Percentiles rank a stretch among this genome's conserved stretches.
phyloP scores from a whole-genome alignment of 1,139 yeast genomes.

The Geotrichum macrosporum region DNA sequence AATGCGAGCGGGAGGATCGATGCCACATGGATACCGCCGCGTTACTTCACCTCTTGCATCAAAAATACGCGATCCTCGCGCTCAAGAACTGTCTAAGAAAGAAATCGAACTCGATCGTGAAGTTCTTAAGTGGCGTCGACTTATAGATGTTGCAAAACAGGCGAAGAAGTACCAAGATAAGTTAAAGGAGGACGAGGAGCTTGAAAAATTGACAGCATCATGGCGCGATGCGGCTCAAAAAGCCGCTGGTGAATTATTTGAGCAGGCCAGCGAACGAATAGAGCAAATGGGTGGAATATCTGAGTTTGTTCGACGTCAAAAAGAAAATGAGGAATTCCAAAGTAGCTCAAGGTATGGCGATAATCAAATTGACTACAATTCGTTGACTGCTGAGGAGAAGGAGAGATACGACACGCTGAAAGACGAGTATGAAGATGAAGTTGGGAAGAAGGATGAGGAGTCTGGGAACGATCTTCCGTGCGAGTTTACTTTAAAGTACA shows the following conservation, averaged over 20 bases:
- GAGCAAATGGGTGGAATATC: conserved; percentile 46
- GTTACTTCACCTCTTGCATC: conserved; percentile 23
- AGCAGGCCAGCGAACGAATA: conserved; percentile 42
- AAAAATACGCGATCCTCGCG: conserved; percentile 7
- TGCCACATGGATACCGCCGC: conserved; percentile 4
- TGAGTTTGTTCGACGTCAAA: conserved; percentile 40
- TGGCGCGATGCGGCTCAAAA: conserved; percentile 46
- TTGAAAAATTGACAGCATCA: conserved; percentile 37
- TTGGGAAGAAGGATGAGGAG: conserved; percentile 31
- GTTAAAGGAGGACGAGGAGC: conserved; percentile 30
- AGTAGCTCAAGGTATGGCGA: conserved; percentile 26
- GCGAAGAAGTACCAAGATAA: conserved; percentile 38
- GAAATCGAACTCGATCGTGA: conserved; percentile 32
- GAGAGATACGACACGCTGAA: conserved; percentile 25
- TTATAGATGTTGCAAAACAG: conserved; percentile 37
- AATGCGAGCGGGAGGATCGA: conserved; percentile 1
- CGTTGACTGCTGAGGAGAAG: conserved; percentile 36
- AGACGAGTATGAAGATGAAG: conserved; percentile 32
- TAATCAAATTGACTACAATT: conserved; percentile 36
- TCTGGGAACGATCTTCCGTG: conserved; percentile 30
- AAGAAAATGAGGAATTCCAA: conserved; percentile 27
- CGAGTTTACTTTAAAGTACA: conserved; percentile 45
- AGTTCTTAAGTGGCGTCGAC: conserved; percentile 31
- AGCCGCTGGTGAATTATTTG: conserved; percentile 44
- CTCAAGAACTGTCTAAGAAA: conserved; percentile 20